phyloP scores from a whole-genome alignment of 495 filamentous ascomycete genomes.

The Hypoxylon rickii region DNA sequence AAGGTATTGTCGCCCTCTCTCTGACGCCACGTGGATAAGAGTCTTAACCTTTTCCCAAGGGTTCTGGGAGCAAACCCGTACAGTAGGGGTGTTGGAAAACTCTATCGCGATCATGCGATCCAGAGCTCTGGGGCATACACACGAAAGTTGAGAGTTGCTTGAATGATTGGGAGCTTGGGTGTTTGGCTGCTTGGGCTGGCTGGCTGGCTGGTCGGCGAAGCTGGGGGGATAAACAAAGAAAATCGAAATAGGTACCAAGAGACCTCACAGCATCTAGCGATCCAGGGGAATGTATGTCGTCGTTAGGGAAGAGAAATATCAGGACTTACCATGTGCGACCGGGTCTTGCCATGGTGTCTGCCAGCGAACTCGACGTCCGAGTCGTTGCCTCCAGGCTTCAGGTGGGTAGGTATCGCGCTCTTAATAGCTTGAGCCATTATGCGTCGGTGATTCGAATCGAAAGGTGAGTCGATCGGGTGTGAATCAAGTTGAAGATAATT shows the following conservation, averaged over 20 bases:
- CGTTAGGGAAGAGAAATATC: slow-evolving; percentile 2
- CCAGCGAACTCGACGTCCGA: slow-evolving; percentile 57
- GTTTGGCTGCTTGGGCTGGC: background rate
- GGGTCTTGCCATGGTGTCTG: slow-evolving; percentile 92
- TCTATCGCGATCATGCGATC: slow-evolving; percentile 13
- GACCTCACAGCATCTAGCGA: slow-evolving; percentile 2
- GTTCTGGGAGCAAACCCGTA: slow-evolving; percentile 7
- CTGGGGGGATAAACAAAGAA: slow-evolving; percentile 5
- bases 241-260: background rate
- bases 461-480: too few relatives aligned
- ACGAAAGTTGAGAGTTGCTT: too few relatives aligned
- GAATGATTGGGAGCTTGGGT: too few relatives aligned
- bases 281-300: slow-evolving; percentile 7
- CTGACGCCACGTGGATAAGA: background rate
- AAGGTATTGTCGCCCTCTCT: background rate
- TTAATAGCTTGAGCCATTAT: slow-evolving; percentile 74
- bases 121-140: slow-evolving; percentile 19
- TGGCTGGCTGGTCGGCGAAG: background rate
- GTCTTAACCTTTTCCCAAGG: background rate
- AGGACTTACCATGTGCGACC: slow-evolving; percentile 90
- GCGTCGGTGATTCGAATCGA: slow-evolving; percentile 15
- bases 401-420: slow-evolving; percentile 77
- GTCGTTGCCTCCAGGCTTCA: slow-evolving; percentile 63
- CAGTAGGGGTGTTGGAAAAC: background rate
- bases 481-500: background rate